A percentile compares a stretch with the other conserved stretches of the same genome.
Conservation (phyloP, 768 basidiomycete genomes). For the Lentinula sp. region DNA sequence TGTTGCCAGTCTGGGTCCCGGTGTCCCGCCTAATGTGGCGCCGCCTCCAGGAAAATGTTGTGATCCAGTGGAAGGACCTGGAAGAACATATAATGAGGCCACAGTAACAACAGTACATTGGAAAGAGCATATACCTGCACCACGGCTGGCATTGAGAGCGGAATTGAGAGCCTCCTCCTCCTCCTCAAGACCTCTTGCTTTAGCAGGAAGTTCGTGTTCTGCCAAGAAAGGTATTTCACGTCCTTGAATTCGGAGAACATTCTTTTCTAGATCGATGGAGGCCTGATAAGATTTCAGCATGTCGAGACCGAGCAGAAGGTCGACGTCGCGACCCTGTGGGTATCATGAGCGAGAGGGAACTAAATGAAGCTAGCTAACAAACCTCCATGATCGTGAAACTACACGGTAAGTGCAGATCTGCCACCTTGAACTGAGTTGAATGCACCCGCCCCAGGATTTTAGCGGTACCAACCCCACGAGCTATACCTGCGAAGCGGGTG, state of each 20-base stretch:
- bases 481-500: constrained; percentile 81
- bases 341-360: not conserved
- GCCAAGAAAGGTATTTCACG: constrained; percentile 84
- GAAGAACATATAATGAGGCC: not conserved
- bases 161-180: not conserved
- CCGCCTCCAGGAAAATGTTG: constrained; percentile 66
- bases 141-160: not conserved
- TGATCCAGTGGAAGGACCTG: constrained; percentile 14
- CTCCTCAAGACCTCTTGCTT: constrained; percentile 30
- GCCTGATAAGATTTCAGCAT: constrained; percentile 98
- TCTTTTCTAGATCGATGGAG: constrained; percentile 88
- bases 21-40: constrained; percentile 46
- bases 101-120: not conserved
- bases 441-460: constrained; percentile 93
- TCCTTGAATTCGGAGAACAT: constrained; percentile 87
- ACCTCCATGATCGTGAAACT: constrained; percentile 96
- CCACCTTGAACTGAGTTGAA: constrained; percentile 85
- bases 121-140: not conserved
- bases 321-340: constrained; percentile 77
- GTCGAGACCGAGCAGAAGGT: constrained; percentile 96
- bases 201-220: constrained; percentile 91
- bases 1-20: constrained; percentile 17
- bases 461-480: constrained; percentile 91
- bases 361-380: not conserved
- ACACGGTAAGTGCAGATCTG: constrained; percentile 80